Evolutionary conservation across 225 moss, liverwort and hornwort genomes (phyloP).

Genomic region (Polytrichum commune): DNA sequence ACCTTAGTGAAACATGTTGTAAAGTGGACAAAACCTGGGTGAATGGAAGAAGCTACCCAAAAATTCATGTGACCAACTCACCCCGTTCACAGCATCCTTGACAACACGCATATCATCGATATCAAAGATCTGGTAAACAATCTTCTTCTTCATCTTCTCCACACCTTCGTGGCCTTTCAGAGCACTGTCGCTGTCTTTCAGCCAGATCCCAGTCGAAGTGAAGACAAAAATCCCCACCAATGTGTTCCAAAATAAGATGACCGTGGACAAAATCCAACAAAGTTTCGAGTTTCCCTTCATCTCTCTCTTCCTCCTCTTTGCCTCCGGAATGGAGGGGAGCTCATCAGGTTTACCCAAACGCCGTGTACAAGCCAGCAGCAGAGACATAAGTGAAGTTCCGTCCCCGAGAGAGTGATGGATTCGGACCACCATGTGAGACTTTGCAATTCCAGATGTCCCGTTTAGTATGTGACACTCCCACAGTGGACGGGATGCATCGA

Average conservation of each 20-base stretch:
- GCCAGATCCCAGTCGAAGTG: slow-evolving; percentile 41
- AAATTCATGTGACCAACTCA: slow-evolving; percentile 5
- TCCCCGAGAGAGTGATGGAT: slow-evolving; percentile 89
- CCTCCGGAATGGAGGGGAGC: slow-evolving; percentile 51
- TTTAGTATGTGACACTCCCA: slow-evolving; percentile 75
- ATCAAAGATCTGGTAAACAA: slow-evolving; percentile 39
- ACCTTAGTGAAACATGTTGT: no score
- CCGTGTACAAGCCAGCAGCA: slow-evolving; percentile 72
- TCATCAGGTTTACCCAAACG: slow-evolving; percentile 48
- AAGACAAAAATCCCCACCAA: slow-evolving; percentile 48
- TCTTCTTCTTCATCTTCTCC: slow-evolving; percentile 46
- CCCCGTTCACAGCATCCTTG: slow-evolving; percentile 52
- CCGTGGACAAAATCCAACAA: slow-evolving; percentile 26
- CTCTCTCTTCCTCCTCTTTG: slow-evolving; percentile 20
- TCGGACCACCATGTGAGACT: slow-evolving; percentile 53
- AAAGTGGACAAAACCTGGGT: no score
- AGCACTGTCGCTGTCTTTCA: slow-evolving; percentile 53
- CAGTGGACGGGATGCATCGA: slow-evolving; percentile 60
- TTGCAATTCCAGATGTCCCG: slow-evolving; percentile 52
- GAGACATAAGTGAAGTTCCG: slow-evolving; percentile 81
- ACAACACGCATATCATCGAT: slow-evolving; percentile 52
- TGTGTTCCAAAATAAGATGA: slow-evolving; percentile 52
- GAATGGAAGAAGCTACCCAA: no score
- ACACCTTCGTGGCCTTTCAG: slow-evolving; percentile 61
- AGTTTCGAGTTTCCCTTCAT: not conserved